These are phyloP conservation scores for Gossypioides kirkii DNA, from an alignment of 345 rosid genomes.

Conservation along the genomic window DNA sequence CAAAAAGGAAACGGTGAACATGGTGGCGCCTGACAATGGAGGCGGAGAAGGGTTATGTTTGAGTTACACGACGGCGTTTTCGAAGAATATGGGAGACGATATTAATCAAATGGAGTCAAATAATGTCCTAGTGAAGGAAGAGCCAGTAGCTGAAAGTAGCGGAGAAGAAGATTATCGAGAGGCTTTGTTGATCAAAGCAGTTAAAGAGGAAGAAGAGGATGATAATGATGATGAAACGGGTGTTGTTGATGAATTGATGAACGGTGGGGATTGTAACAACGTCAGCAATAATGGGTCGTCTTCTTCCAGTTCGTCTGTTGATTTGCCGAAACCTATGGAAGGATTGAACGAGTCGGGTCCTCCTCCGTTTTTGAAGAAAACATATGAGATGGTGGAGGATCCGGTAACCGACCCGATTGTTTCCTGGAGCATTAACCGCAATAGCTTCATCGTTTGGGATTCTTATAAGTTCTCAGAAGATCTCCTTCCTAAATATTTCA, in stretches of 20 bases:
- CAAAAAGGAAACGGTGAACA: not conserved
- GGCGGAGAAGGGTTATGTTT: slow-evolving; percentile 15
- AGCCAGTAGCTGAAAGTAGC: not conserved
- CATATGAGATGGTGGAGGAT: slow-evolving; percentile 57
- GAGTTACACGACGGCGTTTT: not conserved
- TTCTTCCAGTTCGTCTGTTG: slow-evolving; percentile 29
- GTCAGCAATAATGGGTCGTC: slow-evolving; percentile 19
- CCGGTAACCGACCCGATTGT: slow-evolving; percentile 41
- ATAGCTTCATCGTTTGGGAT: slow-evolving; percentile 63
- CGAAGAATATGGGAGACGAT: not conserved
- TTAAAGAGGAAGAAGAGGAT: slow-evolving; percentile 23
- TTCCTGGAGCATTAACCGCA: slow-evolving; percentile 42
- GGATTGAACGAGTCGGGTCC: slow-evolving; percentile 56
- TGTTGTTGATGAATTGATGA: not conserved
- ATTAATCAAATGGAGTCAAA: not conserved
- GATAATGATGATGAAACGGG: slow-evolving; percentile 9
- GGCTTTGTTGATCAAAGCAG: slow-evolving; percentile 7
- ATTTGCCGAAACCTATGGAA: slow-evolving; percentile 43
- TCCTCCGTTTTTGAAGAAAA: slow-evolving; percentile 52
- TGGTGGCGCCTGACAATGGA: slow-evolving; percentile 20
- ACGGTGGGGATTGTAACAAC: not conserved
- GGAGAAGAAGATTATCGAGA: slow-evolving; percentile 3
- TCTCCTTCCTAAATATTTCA: slow-evolving; percentile 60
- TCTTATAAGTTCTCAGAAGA: slow-evolving; percentile 33
- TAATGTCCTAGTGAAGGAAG: not conserved